Conservation (phyloP, 345 rosid species). For the Moricandia arvensis region DNA sequence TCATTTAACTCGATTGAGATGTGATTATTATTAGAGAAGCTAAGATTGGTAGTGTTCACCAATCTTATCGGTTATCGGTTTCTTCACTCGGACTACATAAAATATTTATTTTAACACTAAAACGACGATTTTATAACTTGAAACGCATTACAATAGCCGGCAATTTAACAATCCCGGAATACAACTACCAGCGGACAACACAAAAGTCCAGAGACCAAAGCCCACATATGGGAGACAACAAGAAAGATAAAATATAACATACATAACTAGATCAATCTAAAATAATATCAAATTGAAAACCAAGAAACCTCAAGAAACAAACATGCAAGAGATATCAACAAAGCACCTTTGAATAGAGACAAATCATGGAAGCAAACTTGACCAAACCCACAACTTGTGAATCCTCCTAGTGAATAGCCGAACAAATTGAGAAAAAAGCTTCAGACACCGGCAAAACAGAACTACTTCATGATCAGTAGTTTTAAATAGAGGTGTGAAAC, state of each 20-base stretch:
- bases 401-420: not conserved
- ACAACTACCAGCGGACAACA: not conserved
- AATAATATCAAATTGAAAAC: not conserved
- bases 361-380: not conserved
- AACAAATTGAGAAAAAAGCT: not conserved
- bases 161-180: not conserved
- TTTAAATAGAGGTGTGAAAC: too few relatives aligned
- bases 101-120: too few relatives aligned
- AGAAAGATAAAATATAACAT: not conserved
- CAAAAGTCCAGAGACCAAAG: not conserved
- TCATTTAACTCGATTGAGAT: not conserved
- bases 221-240: not conserved
- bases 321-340: not conserved
- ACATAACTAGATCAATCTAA: not conserved
- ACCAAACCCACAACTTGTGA: not conserved
- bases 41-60: not conserved
- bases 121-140: too few relatives aligned
- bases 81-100: conserved; percentile 3
- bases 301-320: not conserved
- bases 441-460: not conserved
- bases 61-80: conserved; percentile 9
- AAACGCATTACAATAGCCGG: too few relatives aligned
- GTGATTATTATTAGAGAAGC: not conserved
- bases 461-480: not conserved
- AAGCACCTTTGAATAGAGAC: not conserved